These are phyloP conservation scores for Dictyostelium discoideum DNA, from an alignment of 78 protist species.

Conservation along the genomic window dicty_2.7 NC_007089.4:3840501-3841000, in stretches of 20 bases:
- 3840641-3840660: conserved; percentile 74
- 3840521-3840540: conserved; percentile 19
- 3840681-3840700: conserved; percentile 8
- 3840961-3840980: conserved; percentile 1
- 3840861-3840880: no score
- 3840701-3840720: conserved; percentile 36
- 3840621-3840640: conserved; percentile 74
- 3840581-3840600: conserved; percentile 9
- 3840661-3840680: conserved; percentile 70
- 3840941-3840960: conserved; percentile 26
- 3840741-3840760: conserved; percentile 58
- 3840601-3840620: conserved; percentile 79
- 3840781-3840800: conserved; percentile 41
- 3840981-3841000: conserved; percentile 64
- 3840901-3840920: background rate
- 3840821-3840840: no score
- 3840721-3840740: conserved; percentile 27
- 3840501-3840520: no score
- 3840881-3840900: no score
- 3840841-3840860: no score
- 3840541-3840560: conserved; percentile 34
- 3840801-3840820: background rate
- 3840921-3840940: conserved; percentile 67
- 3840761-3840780: conserved; percentile 29
- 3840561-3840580: conserved; percentile 15